Conservation (phyloP, 192 early-diverging fungal species). For the Borealophlyctis nickersoniae region DNA sequence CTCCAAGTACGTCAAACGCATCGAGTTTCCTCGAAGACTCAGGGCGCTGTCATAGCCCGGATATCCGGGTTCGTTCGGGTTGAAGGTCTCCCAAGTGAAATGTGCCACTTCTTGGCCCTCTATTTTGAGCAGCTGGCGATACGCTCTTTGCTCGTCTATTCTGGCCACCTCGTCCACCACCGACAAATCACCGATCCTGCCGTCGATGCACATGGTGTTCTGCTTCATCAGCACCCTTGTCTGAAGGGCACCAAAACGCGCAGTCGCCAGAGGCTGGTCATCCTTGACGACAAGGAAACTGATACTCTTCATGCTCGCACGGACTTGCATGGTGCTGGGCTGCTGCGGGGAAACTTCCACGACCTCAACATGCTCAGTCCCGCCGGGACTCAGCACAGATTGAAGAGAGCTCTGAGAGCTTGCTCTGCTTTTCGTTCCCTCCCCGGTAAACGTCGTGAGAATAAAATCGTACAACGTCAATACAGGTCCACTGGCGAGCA, state of each 20-base stretch:
- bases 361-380: not conserved
- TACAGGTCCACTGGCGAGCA: constrained; percentile 81
- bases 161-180: constrained; percentile 34
- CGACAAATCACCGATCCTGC: constrained; percentile 47
- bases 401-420: not conserved
- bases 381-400: not conserved
- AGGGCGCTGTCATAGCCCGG: constrained; percentile 84
- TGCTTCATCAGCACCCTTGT: constrained; percentile 62
- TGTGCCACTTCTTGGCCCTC: constrained; percentile 87
- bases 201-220: constrained; percentile 48
- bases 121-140: constrained; percentile 66
- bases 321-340: constrained; percentile 69
- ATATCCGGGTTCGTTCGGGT: constrained; percentile 49
- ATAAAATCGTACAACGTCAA: constrained; percentile 83
- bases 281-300: constrained; percentile 82
- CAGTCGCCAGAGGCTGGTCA: constrained; percentile 68
- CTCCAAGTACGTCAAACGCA: constrained; percentile 76
- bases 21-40: constrained; percentile 74
- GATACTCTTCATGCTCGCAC: constrained; percentile 69
- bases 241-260: constrained; percentile 69
- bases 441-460: constrained; percentile 31
- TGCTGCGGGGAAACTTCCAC: constrained; percentile 8
- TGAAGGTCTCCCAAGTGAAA: constrained; percentile 83
- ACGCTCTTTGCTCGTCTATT: not conserved
- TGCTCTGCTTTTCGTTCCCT: not conserved